Conservation (phyloP, 2,329 filamentous ascomycete genomes). For the Monosporascus sp. region DNA sequence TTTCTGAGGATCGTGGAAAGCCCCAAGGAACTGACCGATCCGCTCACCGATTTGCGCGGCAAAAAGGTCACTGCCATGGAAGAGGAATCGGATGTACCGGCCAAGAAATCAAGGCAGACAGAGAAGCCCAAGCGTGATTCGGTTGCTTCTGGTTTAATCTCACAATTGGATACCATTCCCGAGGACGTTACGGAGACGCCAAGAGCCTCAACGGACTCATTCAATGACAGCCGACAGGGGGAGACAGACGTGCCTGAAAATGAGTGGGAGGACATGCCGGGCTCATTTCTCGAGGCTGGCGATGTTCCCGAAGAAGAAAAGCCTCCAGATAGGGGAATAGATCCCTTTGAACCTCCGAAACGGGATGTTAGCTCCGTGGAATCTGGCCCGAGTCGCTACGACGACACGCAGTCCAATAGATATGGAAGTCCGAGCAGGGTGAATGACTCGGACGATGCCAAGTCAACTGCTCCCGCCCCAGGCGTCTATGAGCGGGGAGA, state of each 20-base stretch:
- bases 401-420: constrained; percentile 32
- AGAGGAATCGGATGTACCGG: constrained; percentile 32
- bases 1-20: constrained; percentile 35
- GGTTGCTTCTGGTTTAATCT: constrained; percentile 16
- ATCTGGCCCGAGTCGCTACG: constrained; percentile 36
- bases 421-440: constrained; percentile 30
- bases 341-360: constrained; percentile 34
- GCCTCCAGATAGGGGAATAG: constrained; percentile 34
- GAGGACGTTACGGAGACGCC: neutral
- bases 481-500: constrained; percentile 20
- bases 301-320: constrained; percentile 33
- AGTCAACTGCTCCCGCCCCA: constrained; percentile 41
- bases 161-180: neutral
- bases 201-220: neutral
- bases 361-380: constrained; percentile 46
- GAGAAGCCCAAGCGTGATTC: constrained; percentile 32
- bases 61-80: constrained; percentile 19
- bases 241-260: neutral
- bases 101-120: constrained; percentile 29
- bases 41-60: constrained; percentile 24
- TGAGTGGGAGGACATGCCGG: constrained; percentile 22
- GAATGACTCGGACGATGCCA: constrained; percentile 44
- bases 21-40: constrained; percentile 35
- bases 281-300: constrained; percentile 27
- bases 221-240: neutral